Base-by-base conservation (phyloP, 2,329 filamentous ascomycete genomes). In the Botrytis medusae region DNA sequence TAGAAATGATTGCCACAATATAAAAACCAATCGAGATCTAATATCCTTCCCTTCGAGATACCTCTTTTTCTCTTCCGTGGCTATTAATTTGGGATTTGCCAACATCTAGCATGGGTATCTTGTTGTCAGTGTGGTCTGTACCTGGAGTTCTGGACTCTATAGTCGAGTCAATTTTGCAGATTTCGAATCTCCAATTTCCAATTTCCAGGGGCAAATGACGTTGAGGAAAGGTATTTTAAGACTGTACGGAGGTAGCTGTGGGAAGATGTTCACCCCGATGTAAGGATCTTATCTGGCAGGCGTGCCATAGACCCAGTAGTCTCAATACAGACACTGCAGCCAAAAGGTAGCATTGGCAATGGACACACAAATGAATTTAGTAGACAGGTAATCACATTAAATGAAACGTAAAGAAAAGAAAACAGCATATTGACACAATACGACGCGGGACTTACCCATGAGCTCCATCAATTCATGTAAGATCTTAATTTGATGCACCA, bases 401-500 rank as follows among this genome's bases (percentile, higher is more conserved):
- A 54, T 46, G 42, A 34, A 60, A 63, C n/a, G 9, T 22, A 25
- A 51, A 34, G n/a, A 37, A 59, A 46, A 25, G 22, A 57, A 46
- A 29, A n/a, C 10, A 8, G 54, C 22, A 32, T 20, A 68, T 57
- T 69, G 71, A n/a, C 64, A 69, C 40, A 69, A 48, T n/a, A 59
- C 40, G 32, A 69, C 46, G 44, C 63, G 59, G 40, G n/a, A 68
- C 46, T 40, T 42, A 69, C 16, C 46, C 60, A 72, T 20, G 32
- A 32, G 25, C 62, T 54, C 60, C 44, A n/a, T 40, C 46, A 59
- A 65, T 40, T 64, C 71, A 68, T 68, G 71, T 40, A 42, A 57
- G 62, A 72, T 46, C 71, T 72, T 72, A 60, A 72, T 68, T 72
- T 69, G 62, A 72, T 72, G 62, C 71, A 72, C 48, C 62, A 68